These are phyloP conservation scores for Clonostachys chloroleuca DNA, from an alignment of 2,329 filamentous ascomycete genomes.

Conservation along the genomic window DNA sequence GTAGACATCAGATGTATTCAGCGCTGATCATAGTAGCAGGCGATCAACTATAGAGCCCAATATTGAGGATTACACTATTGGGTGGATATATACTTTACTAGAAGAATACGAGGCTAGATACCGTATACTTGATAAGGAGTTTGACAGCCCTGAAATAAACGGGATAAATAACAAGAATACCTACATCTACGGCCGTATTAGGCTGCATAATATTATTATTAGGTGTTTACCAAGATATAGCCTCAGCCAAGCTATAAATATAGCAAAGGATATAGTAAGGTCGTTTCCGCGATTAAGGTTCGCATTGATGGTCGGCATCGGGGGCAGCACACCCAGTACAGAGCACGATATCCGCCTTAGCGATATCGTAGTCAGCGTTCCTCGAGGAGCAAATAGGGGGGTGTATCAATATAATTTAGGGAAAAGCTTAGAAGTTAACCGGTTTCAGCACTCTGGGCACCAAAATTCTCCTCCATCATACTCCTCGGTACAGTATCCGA, in stretches of 20 bases:
- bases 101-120: no score
- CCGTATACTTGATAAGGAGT: no score
- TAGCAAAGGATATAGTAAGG: slow-evolving; percentile 3
- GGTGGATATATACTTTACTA: no score
- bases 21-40: no score
- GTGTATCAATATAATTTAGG: neutral
- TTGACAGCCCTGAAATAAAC: no score
- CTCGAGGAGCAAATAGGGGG: neutral
- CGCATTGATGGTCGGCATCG: slow-evolving; percentile 6
- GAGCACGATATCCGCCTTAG: neutral
- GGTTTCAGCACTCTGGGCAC: no score
- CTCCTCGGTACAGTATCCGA: no score
- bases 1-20: no score
- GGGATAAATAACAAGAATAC: slow-evolving; percentile 7
- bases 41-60: no score
- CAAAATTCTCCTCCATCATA: no score
- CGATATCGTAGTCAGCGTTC: neutral
- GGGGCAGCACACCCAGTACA: neutral
- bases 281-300: slow-evolving; percentile 4
- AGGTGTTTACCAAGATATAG: slow-evolving; percentile 4
- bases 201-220: slow-evolving; percentile 10
- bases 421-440: neutral
- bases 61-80: no score
- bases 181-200: slow-evolving; percentile 9
- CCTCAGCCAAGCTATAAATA: slow-evolving; percentile 1